Conservation (phyloP, 805 yeast genomes). For the Wickerhamiella australiensis region DNA sequence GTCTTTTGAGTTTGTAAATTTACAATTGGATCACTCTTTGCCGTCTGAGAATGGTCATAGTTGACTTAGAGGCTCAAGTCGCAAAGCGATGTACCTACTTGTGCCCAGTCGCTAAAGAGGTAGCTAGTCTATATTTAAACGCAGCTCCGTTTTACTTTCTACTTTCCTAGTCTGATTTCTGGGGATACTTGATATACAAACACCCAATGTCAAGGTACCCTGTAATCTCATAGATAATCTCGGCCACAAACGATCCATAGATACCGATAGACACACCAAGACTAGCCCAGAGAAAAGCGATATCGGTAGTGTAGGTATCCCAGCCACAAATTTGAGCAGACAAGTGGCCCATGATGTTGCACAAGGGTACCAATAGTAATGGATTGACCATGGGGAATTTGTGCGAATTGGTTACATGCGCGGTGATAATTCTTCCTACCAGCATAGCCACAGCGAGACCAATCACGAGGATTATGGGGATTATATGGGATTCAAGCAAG, state of each 20-base stretch:
- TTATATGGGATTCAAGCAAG: constrained; percentile 27
- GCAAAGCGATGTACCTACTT: no score
- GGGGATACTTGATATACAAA: constrained; percentile 10
- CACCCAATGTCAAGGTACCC: constrained; percentile 59
- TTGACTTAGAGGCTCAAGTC: no score
- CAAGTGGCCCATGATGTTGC: constrained; percentile 64
- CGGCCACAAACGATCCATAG: constrained; percentile 56
- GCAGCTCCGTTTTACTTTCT: no score
- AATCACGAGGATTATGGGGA: constrained; percentile 54
- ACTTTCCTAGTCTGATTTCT: constrained; percentile 5
- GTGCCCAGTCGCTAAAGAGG: no score
- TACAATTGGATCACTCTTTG: no score
- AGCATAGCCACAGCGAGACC: constrained; percentile 68
- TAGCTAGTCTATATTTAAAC: no score
- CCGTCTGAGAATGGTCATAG: no score
- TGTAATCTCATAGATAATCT: constrained; percentile 65
- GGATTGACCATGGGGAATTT: constrained; percentile 55
- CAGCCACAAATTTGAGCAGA: constrained; percentile 27
- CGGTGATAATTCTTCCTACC: constrained; percentile 84
- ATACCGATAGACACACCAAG: constrained; percentile 55
- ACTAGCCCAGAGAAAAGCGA: constrained; percentile 37
- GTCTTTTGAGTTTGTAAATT: no score
- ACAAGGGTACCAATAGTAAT: constrained; percentile 42
- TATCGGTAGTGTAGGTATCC: constrained; percentile 34
- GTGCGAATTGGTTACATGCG: constrained; percentile 66